Conservation (phyloP, 257 asterid species). For the Fraxinus excelsior region DNA sequence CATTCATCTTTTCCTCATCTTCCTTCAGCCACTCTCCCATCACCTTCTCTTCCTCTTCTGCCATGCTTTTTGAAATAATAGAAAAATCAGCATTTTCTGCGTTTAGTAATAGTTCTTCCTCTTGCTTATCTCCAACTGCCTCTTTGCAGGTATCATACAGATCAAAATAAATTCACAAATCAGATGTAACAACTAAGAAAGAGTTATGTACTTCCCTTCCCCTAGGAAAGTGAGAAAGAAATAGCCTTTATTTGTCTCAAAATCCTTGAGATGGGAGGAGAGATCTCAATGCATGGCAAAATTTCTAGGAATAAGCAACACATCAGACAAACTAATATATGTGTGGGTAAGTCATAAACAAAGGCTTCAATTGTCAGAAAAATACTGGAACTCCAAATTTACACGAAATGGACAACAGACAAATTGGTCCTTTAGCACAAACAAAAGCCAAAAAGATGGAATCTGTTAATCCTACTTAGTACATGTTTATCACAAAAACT, state of each 20-base stretch:
- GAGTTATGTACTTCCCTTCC: not conserved
- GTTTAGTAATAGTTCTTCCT: slow-evolving; percentile 36
- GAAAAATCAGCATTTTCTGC: slow-evolving; percentile 43
- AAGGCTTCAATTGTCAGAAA: not conserved
- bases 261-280: not conserved
- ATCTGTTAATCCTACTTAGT: not conserved
- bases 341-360: not conserved
- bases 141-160: slow-evolving; percentile 66
- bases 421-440: not conserved
- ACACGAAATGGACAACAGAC: not conserved
- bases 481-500: not conserved
- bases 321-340: not conserved
- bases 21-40: slow-evolving; percentile 55
- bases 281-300: slow-evolving; percentile 7
- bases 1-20: slow-evolving; percentile 41
- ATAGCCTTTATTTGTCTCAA: slow-evolving; percentile 2
- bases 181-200: slow-evolving; percentile 2
- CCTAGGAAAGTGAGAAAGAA: not conserved
- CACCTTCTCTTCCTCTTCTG: slow-evolving; percentile 60
- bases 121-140: slow-evolving; percentile 32
- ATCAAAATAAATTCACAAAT: slow-evolving; percentile 9
- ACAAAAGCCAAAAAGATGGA: not conserved
- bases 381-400: not conserved
- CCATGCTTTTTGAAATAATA: slow-evolving; percentile 52
- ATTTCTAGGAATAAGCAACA: not conserved